Evolutionary conservation across 2,329 filamentous ascomycete species (phyloP).

Genomic region (Myotisia sp.): DNA sequence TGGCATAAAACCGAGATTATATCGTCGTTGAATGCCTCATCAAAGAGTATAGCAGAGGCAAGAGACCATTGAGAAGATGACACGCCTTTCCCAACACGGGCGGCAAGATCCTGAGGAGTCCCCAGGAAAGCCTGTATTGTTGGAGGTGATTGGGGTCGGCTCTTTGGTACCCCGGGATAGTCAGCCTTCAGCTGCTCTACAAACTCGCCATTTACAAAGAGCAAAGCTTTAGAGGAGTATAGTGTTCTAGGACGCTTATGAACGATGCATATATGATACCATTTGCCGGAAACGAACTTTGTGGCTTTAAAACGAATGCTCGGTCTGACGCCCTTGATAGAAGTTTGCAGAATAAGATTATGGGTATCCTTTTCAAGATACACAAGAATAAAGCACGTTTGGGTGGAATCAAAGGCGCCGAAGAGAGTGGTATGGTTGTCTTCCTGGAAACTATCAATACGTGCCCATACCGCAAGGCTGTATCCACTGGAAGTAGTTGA

Average conservation of each 20-base stretch:
- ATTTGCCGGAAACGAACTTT: conserved; percentile 58
- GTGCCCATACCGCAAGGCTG: conserved; percentile 78
- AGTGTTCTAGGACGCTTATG: conserved; percentile 67
- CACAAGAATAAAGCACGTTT: conserved; percentile 84
- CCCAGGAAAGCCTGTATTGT: conserved; percentile 86
- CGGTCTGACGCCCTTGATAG: conserved; percentile 67
- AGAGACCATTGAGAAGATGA: conserved; percentile 75
- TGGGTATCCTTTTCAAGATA: conserved; percentile 89
- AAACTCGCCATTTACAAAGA: conserved; percentile 90
- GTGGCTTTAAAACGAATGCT: conserved; percentile 87
- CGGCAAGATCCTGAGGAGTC: conserved; percentile 76
- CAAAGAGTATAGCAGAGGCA: conserved; percentile 76
- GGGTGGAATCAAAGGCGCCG: conserved; percentile 79
- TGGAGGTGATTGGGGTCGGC: conserved; percentile 36
- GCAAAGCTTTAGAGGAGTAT: conserved; percentile 62
- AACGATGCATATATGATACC: conserved; percentile 89
- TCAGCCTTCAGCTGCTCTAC: conserved; percentile 80
- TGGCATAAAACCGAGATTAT: conserved; percentile 80
- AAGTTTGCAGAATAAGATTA: conserved; percentile 92
- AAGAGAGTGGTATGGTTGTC: conserved; percentile 87
- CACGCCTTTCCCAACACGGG: conserved; percentile 56
- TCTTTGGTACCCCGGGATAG: conserved; percentile 64
- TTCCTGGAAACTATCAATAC: conserved; percentile 72
- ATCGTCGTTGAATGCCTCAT: conserved; percentile 79
- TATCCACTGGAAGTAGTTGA: conserved; percentile 68